Evolutionary conservation across 805 yeast species (phyloP), one percentile per base, ranked within the genome.

Genomic region (Blastobotrys americana): DNA sequence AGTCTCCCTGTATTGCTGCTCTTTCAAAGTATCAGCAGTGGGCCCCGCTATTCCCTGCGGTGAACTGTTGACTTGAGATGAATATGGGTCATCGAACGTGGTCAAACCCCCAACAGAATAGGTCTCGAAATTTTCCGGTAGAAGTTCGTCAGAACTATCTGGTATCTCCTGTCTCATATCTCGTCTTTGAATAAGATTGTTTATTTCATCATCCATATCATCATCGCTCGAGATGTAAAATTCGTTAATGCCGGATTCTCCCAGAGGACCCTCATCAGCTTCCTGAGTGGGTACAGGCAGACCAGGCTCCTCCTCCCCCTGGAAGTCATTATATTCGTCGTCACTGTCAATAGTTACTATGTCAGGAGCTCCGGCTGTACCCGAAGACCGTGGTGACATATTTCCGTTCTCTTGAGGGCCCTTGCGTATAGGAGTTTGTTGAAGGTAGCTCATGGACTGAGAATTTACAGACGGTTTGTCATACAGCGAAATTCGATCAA

Each of bases 11-110:
- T 2, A 23, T 20, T 5, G 16, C 39, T 19, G 43, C 38, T 25
- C 31, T 25, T 25, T 25, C 10, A 25, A 25, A 8, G 31, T 25
- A 25, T 25, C 31, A 8, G 31, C 31, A 13, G 21, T 25, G n/a
- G 41, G 34, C 34, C 27, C 18, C 4, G 17, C 21, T 13, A 38
- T n/a, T 9, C 41, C 41, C 16, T 38, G 41, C 5, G 41, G 41
- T n/a, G 41, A 38, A 20, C 19, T 38, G 15, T 38, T 17, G 6
- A 38, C 10, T 3, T 38, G 18, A 34, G 31, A n/a, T 5, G 6
- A 17, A n/a, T 23, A 25, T 16, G 25, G 9, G 13, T 38, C 41
- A 22, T 38, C 41, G 17, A 23, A 33, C 3, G 23, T 3, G 18
- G 10, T 17, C 17, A 17, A 28, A 19, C 22, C 41, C 20, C 27